A percentile compares a stretch with the other conserved stretches of the same genome.
Evolutionary conservation across 345 rosid genomes (phyloP).

Genomic region (Punica granatum): DNA sequence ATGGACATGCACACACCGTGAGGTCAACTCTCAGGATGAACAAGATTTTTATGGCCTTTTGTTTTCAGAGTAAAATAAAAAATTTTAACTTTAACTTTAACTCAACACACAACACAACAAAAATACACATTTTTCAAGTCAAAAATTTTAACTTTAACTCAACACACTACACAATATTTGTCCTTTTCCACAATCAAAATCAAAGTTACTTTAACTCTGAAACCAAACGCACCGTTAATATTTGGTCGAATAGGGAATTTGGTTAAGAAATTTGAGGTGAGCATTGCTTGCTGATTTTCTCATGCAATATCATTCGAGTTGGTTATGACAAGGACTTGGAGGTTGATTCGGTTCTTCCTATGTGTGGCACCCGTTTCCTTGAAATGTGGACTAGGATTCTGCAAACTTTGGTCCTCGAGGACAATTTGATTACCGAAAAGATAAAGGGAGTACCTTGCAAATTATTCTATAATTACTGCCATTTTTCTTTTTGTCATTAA

Average conservation of each 20-base stretch:
- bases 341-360: neutral
- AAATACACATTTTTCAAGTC: too few species aligned
- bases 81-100: too few species aligned
- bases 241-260: neutral
- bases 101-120: too few species aligned
- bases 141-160: too few species aligned
- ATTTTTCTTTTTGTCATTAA: neutral
- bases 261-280: neutral
- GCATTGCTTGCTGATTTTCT: neutral
- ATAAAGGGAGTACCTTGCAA: neutral
- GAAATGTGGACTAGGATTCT: neutral
- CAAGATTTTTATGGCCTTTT: neutral
- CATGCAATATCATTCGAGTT: neutral
- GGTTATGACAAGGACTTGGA: neutral
- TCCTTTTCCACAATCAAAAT: too few species aligned
- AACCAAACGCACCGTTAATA: too few species aligned
- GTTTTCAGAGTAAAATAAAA: too few species aligned
- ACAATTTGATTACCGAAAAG: neutral
- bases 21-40: neutral
- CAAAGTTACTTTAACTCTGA: too few species aligned
- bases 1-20: neutral
- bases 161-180: too few species aligned
- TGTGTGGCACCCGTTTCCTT: neutral
- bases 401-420: neutral
- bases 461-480: neutral